Conservation (phyloP, 176 grass and related monocot species). For the Phoenix dactylifera region DNA sequence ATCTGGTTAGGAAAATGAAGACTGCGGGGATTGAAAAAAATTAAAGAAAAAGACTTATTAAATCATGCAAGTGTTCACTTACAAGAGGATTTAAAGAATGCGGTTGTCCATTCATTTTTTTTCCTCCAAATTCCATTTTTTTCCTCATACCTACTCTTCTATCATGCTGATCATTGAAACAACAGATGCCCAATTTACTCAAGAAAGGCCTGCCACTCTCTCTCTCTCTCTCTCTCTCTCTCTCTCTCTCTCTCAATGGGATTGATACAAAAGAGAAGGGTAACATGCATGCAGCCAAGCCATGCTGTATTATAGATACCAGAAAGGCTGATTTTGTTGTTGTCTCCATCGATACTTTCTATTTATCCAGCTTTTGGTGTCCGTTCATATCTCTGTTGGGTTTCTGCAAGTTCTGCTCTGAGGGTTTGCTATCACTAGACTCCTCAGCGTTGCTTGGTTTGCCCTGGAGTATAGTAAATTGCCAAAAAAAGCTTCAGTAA, state of each 20-base stretch:
- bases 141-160: too few relatives aligned
- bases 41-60: too few relatives aligned
- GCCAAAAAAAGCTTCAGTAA: background rate
- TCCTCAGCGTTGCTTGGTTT: conserved; percentile 27
- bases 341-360: background rate
- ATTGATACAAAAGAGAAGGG: background rate
- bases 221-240: conserved; percentile 1
- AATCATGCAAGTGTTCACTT: too few relatives aligned
- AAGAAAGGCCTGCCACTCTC: background rate
- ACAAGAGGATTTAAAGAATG: too few relatives aligned
- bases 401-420: conserved; percentile 20
- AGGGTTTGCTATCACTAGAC: conserved; percentile 9
- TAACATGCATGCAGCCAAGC: too few relatives aligned
- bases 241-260: conserved; percentile 5
- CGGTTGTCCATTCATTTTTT: too few relatives aligned
- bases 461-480: conserved; percentile 6
- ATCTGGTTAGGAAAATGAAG: too few relatives aligned
- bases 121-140: too few relatives aligned
- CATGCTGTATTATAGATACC: background rate
- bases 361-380: conserved; percentile 20
- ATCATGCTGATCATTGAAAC: too few relatives aligned
- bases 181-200: too few relatives aligned
- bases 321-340: too few relatives aligned
- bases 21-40: too few relatives aligned
- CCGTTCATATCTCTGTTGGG: conserved; percentile 17